Percentiles rank a stretch among this genome's conserved stretches.
Evolutionary conservation across 1,284 basidiomycete genomes (phyloP).

Genomic region (Malassezia psittaci): DNA sequence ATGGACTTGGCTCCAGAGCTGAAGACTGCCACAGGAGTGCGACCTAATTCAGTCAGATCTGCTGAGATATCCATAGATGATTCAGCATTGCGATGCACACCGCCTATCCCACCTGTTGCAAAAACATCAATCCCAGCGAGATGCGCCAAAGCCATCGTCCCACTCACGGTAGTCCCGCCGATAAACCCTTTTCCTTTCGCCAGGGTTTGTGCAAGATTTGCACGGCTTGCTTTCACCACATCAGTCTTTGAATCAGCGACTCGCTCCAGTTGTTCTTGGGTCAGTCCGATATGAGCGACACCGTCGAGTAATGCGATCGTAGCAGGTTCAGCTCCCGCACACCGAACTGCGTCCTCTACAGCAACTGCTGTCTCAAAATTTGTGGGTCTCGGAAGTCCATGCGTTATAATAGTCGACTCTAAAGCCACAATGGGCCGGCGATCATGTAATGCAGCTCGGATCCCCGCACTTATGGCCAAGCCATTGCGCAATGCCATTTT

Average conservation of each 20-base stretch:
- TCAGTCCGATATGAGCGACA: constrained; percentile 73
- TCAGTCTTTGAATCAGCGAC: constrained; percentile 54
- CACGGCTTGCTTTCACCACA: constrained; percentile 67
- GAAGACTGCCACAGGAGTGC: constrained; percentile 56
- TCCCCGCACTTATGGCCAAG: not conserved
- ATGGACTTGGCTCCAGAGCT: constrained; percentile 94
- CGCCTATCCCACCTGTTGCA: constrained; percentile 55
- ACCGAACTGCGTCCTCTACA: constrained; percentile 68
- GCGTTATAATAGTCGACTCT: constrained; percentile 76
- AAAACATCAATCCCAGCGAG: constrained; percentile 45
- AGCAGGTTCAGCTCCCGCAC: constrained; percentile 69
- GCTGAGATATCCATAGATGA: constrained; percentile 69
- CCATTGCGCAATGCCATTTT: not conserved
- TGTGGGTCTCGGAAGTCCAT: constrained; percentile 59
- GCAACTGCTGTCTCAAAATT: constrained; percentile 66
- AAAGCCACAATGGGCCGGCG: constrained; percentile 51
- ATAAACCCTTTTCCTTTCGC: constrained; percentile 55
- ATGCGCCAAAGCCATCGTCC: constrained; percentile 54
- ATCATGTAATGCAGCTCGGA: constrained; percentile 12
- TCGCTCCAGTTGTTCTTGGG: constrained; percentile 58
- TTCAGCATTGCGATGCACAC: constrained; percentile 88
- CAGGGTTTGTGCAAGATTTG: constrained; percentile 73
- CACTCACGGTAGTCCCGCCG: constrained; percentile 83
- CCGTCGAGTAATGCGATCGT: constrained; percentile 80
- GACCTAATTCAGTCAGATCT: constrained; percentile 38